phyloP scores from a whole-genome alignment of 179 eudicot genomes.

The Beta macrorhiza region DNA sequence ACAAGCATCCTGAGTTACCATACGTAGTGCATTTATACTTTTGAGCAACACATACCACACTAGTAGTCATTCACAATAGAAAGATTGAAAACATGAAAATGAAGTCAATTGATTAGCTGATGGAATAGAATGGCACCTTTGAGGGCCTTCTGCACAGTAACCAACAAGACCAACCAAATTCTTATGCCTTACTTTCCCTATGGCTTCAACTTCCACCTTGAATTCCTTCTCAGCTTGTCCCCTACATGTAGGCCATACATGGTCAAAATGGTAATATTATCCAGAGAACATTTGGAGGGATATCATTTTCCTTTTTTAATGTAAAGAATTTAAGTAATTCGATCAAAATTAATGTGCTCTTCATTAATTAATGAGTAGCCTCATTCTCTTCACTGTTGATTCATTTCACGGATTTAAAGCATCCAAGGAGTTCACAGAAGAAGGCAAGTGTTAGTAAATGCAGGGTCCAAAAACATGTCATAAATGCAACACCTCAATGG shows the following conservation, averaged over 20 bases:
- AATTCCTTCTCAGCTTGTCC: slow-evolving; percentile 98
- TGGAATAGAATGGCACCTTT: slow-evolving; percentile 44
- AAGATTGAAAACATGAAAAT: background rate
- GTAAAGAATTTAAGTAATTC: background rate
- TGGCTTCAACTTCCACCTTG: slow-evolving; percentile 97
- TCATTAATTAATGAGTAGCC: background rate
- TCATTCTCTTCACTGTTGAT: background rate
- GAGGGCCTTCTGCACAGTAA: slow-evolving; percentile 84
- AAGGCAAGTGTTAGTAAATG: slow-evolving; percentile 39
- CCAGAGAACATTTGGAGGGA: too few relatives aligned
- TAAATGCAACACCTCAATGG: slow-evolving; percentile 37
- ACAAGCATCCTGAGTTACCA: slow-evolving; percentile 63
- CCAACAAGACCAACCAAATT: slow-evolving; percentile 87
- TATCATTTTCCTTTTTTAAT: too few relatives aligned
- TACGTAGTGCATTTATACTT: slow-evolving; percentile 1
- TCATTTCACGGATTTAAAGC: slow-evolving; percentile 1
- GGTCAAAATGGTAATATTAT: background rate
- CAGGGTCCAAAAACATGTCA: slow-evolving; percentile 25
- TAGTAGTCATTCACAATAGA: slow-evolving; percentile 13
- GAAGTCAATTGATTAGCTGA: background rate
- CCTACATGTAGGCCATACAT: slow-evolving; percentile 32
- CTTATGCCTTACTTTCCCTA: slow-evolving; percentile 94
- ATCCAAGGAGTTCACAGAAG: slow-evolving; percentile 24
- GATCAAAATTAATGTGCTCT: slow-evolving; percentile 7
- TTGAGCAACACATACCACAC: background rate